A percentile compares a stretch with the other conserved stretches of the same genome.
Conservation (phyloP, 306 rosid genomes). For the Aeschynomene evenia region DNA sequence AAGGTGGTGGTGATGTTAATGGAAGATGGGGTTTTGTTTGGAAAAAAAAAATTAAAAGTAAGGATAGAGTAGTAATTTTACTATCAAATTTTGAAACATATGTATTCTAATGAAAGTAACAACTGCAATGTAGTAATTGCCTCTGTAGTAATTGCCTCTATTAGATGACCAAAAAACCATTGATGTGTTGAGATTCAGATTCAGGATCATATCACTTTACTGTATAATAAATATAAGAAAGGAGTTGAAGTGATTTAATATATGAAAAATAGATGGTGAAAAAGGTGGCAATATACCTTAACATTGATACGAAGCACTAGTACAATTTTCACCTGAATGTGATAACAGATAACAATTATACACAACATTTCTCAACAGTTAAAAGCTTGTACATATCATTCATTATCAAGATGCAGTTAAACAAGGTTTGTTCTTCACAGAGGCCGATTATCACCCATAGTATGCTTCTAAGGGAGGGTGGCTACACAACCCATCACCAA, state of each 20-base stretch:
- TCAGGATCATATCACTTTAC: neutral
- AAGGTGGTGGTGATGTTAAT: too few species aligned
- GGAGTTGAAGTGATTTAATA: neutral
- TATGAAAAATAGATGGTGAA: too few species aligned
- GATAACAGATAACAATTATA: slow-evolving; percentile 6
- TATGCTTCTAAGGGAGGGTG: neutral
- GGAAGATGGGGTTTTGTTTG: too few species aligned
- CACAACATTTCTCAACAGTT: slow-evolving; percentile 22
- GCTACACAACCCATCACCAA: neutral
- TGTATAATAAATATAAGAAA: neutral
- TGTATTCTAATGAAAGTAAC: too few species aligned
- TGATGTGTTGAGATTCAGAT: neutral
- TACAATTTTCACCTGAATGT: neutral
- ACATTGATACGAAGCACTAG: neutral
- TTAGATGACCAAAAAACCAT: neutral
- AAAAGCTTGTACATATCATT: slow-evolving; percentile 11
- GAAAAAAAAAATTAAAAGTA: too few species aligned
- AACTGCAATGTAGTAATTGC: too few species aligned
- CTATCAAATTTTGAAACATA: too few species aligned
- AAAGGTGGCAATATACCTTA: neutral
- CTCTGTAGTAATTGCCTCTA: too few species aligned
- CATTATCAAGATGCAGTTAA: slow-evolving; percentile 20
- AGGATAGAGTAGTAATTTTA: too few species aligned
- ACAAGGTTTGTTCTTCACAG: neutral
- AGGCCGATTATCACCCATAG: neutral